These are phyloP conservation scores for Suillus plorans DNA, from an alignment of 768 basidiomycete genomes.

Conservation along the genomic window DNA sequence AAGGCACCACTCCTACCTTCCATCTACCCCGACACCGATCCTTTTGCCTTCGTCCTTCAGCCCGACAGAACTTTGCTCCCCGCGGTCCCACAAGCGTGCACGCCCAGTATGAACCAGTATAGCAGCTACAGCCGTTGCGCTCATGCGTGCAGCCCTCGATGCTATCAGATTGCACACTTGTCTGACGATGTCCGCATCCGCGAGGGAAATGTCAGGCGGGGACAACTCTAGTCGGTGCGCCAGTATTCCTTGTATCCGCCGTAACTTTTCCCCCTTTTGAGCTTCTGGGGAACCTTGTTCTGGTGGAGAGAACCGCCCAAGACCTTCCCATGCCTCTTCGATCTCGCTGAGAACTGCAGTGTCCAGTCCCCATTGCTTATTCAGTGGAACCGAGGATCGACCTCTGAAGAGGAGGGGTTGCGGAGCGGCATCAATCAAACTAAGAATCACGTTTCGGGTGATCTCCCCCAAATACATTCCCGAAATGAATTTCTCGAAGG, in stretches of 20 bases:
- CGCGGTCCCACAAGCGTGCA: constrained; percentile 51
- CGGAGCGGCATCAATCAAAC: constrained; percentile 77
- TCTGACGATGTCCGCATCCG: constrained; percentile 74
- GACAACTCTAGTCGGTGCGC: constrained; percentile 49
- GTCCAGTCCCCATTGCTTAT: constrained; percentile 93
- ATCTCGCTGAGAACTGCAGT: constrained; percentile 88
- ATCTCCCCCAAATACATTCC: constrained; percentile 99
- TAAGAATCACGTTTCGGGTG: constrained; percentile 78
- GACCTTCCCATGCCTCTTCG: constrained; percentile 71
- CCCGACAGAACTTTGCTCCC: constrained; percentile 12
- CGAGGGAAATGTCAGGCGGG: constrained; percentile 49
- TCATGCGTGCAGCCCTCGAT: constrained; percentile 77
- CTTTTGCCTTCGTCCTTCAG: constrained; percentile 41
- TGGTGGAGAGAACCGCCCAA: constrained; percentile 31
- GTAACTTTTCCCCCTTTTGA: constrained; percentile 37
- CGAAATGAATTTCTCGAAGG: constrained; percentile 97
- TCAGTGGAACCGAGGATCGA: constrained; percentile 66
- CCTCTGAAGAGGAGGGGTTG: constrained; percentile 78
- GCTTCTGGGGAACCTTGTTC: constrained; percentile 3
- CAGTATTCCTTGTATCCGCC: constrained; percentile 60
- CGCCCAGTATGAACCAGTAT: constrained; percentile 80
- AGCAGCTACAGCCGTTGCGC: constrained; percentile 85
- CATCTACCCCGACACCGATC: constrained; percentile 89
- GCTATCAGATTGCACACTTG: constrained; percentile 81
- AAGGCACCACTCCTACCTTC: constrained; percentile 54